A percentile compares a stretch with the other conserved stretches of the same genome.
phyloP scores from a whole-genome alignment of 495 filamentous ascomycete genomes.

The Barbatosphaeria neglecta region DNA sequence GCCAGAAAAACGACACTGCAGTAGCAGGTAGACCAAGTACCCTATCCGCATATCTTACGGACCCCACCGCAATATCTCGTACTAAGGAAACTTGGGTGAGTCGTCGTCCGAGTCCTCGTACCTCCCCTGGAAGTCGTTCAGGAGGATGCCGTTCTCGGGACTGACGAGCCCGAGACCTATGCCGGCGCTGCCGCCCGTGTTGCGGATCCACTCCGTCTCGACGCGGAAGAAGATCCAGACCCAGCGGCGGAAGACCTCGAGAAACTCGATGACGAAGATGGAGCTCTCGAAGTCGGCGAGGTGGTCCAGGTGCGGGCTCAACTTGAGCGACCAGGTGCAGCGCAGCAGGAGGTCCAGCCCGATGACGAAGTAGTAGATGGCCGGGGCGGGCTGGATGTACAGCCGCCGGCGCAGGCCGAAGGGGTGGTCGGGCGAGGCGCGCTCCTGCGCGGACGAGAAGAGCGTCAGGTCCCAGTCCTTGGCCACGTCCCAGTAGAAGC shows the following conservation, averaged over 20 bases:
- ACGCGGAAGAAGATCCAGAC: conserved; percentile 94
- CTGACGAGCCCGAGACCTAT: background rate
- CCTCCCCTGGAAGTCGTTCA: conserved; percentile 30
- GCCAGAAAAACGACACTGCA: too few species aligned
- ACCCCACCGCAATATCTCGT: too few species aligned
- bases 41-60: too few species aligned
- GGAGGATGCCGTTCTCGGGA: conserved; percentile 25
- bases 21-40: too few species aligned
- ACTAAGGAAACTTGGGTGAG: too few species aligned
- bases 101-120: conserved; percentile 26
- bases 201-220: conserved; percentile 77
- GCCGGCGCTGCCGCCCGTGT: conserved; percentile 19
- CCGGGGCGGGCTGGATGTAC: conserved; percentile 52
- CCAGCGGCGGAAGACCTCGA: conserved; percentile 83
- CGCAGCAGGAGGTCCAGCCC: conserved; percentile 66
- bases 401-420: conserved; percentile 66
- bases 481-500: conserved; percentile 95
- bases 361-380: conserved; percentile 74
- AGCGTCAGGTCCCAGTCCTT: conserved; percentile 94
- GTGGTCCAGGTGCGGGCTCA: conserved; percentile 67
- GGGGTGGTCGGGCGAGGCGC: conserved; percentile 49
- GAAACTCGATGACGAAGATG: conserved; percentile 74
- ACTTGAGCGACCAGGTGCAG: conserved; percentile 81
- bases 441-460: conserved; percentile 40
- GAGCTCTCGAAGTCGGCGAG: conserved; percentile 72